A percentile compares a stretch with the other conserved stretches of the same genome.
Conservation (phyloP, 1,139 yeast species). For the Pichiaceae sp. region DNA sequence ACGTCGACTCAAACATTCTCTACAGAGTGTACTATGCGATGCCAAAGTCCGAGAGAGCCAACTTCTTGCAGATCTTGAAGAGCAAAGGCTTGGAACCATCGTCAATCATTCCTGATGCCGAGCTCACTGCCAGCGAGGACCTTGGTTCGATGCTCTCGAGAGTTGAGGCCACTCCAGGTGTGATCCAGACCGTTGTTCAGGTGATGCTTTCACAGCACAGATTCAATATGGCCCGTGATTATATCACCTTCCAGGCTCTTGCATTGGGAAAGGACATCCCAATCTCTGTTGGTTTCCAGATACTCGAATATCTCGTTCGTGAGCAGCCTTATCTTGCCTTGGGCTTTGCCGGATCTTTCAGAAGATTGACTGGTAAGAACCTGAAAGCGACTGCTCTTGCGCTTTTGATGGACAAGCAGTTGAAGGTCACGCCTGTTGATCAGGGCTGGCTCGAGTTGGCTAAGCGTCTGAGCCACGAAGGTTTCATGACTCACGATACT, state of each 20-base stretch:
- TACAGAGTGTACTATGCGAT: constrained; percentile 1
- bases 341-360: not conserved
- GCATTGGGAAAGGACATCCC: no score
- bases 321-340: no score
- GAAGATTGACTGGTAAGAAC: not conserved
- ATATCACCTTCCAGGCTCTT: no score
- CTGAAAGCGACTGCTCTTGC: not conserved
- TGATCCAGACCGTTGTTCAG: constrained; percentile 1
- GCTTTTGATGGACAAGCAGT: not conserved
- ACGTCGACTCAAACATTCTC: not conserved
- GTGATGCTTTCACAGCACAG: constrained; percentile 3
- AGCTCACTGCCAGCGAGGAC: not conserved
- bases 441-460: not conserved
- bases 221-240: constrained; percentile 5
- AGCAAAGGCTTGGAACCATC: not conserved
- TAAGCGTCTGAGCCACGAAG: not conserved
- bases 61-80: not conserved
- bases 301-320: no score
- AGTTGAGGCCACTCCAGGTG: not conserved
- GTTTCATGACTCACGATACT: not conserved
- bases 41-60: not conserved
- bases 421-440: not conserved
- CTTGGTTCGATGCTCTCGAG: not conserved
- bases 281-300: no score
- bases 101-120: constrained; percentile 1